Conservation (phyloP, 148 eudicot genomes). For the Persicaria tinctoria region DNA sequence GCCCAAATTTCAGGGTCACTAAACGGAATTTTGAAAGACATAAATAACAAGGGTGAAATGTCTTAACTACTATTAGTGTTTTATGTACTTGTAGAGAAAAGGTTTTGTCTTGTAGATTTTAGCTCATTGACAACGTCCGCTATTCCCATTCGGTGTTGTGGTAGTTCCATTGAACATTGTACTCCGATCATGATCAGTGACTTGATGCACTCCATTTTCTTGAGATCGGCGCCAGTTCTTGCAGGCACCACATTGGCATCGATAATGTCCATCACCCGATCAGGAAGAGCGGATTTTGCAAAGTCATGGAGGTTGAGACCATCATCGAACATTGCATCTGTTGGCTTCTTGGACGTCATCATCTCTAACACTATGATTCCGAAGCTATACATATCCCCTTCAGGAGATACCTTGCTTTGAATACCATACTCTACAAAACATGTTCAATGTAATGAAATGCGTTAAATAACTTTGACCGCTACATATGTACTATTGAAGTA, state of each 20-base stretch:
- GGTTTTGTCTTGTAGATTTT: neutral
- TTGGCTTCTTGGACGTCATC: slow-evolving; percentile 28
- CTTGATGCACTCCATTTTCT: neutral
- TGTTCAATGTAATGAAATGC: neutral
- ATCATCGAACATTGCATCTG: slow-evolving; percentile 12
- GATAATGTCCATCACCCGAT: slow-evolving; percentile 9
- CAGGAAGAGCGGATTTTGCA: slow-evolving; percentile 18
- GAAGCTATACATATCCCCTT: slow-evolving; percentile 28
- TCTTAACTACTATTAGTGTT: no score
- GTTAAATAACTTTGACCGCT: neutral
- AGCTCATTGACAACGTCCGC: slow-evolving; percentile 1
- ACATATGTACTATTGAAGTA: neutral
- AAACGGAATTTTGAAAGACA: no score
- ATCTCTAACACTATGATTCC: slow-evolving; percentile 28
- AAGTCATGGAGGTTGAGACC: slow-evolving; percentile 17
- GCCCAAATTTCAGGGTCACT: no score
- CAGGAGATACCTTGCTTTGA: slow-evolving; percentile 18
- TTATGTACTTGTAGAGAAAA: neutral
- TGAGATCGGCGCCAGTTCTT: neutral
- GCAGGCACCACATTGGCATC: neutral
- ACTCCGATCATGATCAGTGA: slow-evolving; percentile 5
- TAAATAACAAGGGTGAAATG: no score
- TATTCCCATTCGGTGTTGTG: neutral
- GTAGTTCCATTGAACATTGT: neutral
- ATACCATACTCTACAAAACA: slow-evolving; percentile 20